These are phyloP conservation scores for Pichia sp. DNA, from an alignment of 1,139 yeast species.

Conservation along the genomic window DNA sequence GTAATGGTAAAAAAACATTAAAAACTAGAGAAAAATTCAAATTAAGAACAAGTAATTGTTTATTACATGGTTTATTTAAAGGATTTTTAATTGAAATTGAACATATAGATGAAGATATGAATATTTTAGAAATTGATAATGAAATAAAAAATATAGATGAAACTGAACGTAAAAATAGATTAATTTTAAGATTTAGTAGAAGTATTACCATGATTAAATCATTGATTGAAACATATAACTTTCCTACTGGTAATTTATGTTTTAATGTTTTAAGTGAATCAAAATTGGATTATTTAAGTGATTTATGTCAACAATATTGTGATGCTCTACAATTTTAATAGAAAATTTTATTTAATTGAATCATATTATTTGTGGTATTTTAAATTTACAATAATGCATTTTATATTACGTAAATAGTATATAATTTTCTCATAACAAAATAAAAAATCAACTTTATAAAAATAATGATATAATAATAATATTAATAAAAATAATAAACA, in stretches of 20 bases:
- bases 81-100: constrained; percentile 62
- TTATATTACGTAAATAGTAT: too few relatives aligned
- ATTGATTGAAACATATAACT: constrained; percentile 27
- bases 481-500: not conserved
- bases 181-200: constrained; percentile 27
- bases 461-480: too few relatives aligned
- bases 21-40: constrained; percentile 29
- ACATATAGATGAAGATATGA: constrained; percentile 29
- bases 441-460: too few relatives aligned
- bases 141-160: constrained; percentile 7
- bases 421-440: too few relatives aligned
- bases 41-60: constrained; percentile 60
- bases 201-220: constrained; percentile 29
- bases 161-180: constrained; percentile 20
- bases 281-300: constrained; percentile 30
- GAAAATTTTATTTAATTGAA: not conserved
- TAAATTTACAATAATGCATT: too few relatives aligned
- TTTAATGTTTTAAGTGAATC: constrained; percentile 32
- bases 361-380: too few relatives aligned
- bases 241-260: constrained; percentile 31
- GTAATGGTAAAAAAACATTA: not conserved
- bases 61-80: constrained; percentile 67
- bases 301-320: constrained; percentile 32
- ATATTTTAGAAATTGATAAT: constrained; percentile 15
- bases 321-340: constrained; percentile 31